These are phyloP conservation scores for Panellus pusillus DNA, from an alignment of 768 basidiomycete species.

Conservation along the genomic window DNA sequence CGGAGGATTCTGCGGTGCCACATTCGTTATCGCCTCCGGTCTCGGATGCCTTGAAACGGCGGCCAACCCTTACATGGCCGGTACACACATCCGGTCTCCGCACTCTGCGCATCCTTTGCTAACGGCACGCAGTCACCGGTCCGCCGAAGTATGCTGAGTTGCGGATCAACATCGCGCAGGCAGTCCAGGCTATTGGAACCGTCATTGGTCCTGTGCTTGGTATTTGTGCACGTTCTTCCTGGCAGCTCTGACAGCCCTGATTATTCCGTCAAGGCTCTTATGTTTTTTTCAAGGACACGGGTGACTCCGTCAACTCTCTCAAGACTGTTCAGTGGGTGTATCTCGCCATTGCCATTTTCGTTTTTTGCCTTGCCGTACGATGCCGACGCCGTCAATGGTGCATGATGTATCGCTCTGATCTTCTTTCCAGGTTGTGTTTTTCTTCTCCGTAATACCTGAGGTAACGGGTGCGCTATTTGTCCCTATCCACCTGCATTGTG, in stretches of 20 bases:
- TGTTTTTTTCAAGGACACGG: constrained; percentile 34
- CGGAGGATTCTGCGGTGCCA: constrained; percentile 37
- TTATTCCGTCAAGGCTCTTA: constrained; percentile 23
- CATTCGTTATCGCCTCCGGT: constrained; percentile 36
- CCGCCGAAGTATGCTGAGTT: constrained; percentile 35
- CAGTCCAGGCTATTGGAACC: constrained; percentile 33
- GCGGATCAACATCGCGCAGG: constrained; percentile 35
- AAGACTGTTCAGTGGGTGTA: constrained; percentile 37
- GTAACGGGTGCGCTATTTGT: constrained; percentile 28
- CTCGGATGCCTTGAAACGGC: constrained; percentile 34
- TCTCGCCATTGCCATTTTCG: constrained; percentile 34
- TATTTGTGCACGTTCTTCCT: not conserved
- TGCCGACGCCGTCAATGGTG: not conserved
- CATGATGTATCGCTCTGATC: not conserved
- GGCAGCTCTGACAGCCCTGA: no score
- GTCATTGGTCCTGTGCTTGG: constrained; percentile 35
- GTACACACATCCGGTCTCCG: constrained; percentile 8
- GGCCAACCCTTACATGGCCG: constrained; percentile 38
- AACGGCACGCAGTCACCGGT: constrained; percentile 27
- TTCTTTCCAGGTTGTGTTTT: constrained; percentile 27
- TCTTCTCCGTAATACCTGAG: constrained; percentile 34
- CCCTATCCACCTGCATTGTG: not conserved
- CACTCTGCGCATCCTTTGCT: not conserved
- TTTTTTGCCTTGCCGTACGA: constrained; percentile 29
- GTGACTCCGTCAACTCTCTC: constrained; percentile 30